Evolutionary conservation across 768 basidiomycete genomes (phyloP).

Genomic region (Rhodotorula paludigena): DNA sequence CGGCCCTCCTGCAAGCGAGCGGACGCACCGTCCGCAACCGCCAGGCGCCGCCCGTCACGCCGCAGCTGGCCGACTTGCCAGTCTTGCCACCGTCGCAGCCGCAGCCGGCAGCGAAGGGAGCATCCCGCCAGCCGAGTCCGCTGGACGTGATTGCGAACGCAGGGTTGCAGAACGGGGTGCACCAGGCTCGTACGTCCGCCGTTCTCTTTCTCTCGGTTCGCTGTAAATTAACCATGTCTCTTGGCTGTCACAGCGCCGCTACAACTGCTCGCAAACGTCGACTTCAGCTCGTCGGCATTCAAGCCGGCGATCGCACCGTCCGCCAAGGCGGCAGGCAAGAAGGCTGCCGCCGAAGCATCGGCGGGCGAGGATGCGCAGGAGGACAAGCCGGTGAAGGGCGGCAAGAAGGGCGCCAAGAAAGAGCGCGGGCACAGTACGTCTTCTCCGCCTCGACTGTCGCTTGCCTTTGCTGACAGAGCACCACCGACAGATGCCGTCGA

Average conservation of each 20-base stretch:
- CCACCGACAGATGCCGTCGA: constrained; percentile 34
- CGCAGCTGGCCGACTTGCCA: no score
- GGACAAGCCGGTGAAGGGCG: constrained; percentile 1
- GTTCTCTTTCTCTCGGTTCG: neutral
- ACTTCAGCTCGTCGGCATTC: neutral
- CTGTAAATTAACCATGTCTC: neutral
- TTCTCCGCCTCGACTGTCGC: neutral
- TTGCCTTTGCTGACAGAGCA: neutral
- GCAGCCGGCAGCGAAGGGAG: no score
- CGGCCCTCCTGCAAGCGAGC: neutral
- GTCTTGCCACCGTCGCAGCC: no score
- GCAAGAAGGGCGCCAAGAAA: constrained; percentile 22
- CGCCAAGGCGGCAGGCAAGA: neutral
- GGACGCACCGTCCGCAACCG: neutral
- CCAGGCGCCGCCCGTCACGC: neutral
- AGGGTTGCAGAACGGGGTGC: constrained; percentile 3
- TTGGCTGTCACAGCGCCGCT: constrained; percentile 1
- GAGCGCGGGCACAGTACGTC: constrained; percentile 33
- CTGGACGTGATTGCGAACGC: constrained; percentile 37
- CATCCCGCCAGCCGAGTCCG: constrained; percentile 3
- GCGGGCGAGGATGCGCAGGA: neutral
- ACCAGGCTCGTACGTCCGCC: constrained; percentile 17
- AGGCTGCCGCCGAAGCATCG: neutral
- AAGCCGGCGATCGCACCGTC: neutral
- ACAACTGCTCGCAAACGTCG: constrained; percentile 12